A percentile compares a stretch with the other conserved stretches of the same genome.
These are phyloP conservation scores for Mycosarcoma mackinlayi DNA, from an alignment of 1,284 basidiomycete species.

Conservation along the genomic window DNA sequence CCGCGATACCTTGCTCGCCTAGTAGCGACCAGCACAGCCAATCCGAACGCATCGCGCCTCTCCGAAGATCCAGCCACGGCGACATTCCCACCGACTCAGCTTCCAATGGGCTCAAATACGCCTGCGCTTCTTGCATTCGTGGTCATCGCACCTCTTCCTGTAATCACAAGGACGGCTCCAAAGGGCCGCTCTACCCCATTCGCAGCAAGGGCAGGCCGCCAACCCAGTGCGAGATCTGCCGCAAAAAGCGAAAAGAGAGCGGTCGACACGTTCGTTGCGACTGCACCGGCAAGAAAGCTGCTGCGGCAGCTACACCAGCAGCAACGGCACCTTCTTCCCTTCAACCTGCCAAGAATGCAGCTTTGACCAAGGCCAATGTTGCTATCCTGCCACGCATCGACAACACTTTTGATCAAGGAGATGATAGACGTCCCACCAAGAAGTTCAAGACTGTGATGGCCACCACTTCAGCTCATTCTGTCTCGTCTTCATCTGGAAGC, in stretches of 20 bases:
- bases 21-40: not conserved
- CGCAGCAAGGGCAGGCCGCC: conserved; percentile 58
- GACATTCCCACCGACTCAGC: conserved; percentile 7
- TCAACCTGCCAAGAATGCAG: conserved; percentile 2
- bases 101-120: conserved; percentile 50
- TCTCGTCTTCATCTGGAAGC: not conserved
- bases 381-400: conserved; percentile 11
- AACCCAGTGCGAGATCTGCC: conserved; percentile 59
- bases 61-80: conserved; percentile 9
- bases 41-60: not conserved
- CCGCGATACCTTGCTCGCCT: conserved; percentile 13
- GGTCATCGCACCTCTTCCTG: conserved; percentile 62
- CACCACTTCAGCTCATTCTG: not conserved
- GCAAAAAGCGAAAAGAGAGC: conserved; percentile 50
- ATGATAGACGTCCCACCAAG: conserved; percentile 16
- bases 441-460: conserved; percentile 2
- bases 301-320: not conserved
- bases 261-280: conserved; percentile 57
- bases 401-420: not conserved
- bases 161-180: conserved; percentile 62
- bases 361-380: not conserved
- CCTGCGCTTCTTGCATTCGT: conserved; percentile 61
- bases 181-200: conserved; percentile 55
- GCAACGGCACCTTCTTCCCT: not conserved
- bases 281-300: conserved; percentile 34